phyloP scores from a whole-genome alignment of 805 yeast species.

The Wickerhamiella nectarea region DNA sequence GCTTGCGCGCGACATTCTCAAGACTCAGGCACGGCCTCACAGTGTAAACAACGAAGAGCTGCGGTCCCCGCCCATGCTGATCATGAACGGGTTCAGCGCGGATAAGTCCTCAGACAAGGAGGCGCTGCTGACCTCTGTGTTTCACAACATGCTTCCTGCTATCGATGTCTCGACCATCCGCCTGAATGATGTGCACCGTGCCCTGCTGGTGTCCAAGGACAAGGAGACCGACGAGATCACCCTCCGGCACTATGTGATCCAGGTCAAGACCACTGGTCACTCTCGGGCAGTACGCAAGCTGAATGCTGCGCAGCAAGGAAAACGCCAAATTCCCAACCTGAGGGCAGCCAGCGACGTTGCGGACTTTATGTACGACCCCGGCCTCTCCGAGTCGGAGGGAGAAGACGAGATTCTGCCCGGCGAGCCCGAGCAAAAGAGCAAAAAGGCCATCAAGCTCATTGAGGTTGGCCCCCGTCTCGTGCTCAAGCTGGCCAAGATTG shows the following conservation, averaged over 20 bases:
- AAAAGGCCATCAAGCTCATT: conserved; percentile 79
- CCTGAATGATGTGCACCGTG: conserved; percentile 65
- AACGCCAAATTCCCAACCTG: conserved; percentile 58
- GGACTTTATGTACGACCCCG: conserved; percentile 68
- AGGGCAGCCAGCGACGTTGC: conserved; percentile 58
- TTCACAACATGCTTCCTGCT: conserved; percentile 94
- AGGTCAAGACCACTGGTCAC: conserved; percentile 62
- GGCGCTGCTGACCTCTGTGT: conserved; percentile 70
- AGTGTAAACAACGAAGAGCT: conserved; percentile 47
- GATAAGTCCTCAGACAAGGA: conserved; percentile 58
- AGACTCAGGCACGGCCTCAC: conserved; percentile 62
- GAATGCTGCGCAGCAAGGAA: conserved; percentile 46
- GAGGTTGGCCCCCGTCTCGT: conserved; percentile 88
- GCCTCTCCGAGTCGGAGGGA: conserved; percentile 83
- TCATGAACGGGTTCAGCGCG: conserved; percentile 74
- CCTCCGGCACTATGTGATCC: conserved; percentile 78
- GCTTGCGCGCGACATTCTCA: conserved; percentile 64
- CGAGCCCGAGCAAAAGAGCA: conserved; percentile 26
- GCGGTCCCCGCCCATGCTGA: conserved; percentile 70
- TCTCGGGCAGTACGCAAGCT: conserved; percentile 59
- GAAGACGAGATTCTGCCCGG: conserved; percentile 64
- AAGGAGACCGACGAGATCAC: conserved; percentile 61
- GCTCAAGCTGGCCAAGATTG: conserved; percentile 67
- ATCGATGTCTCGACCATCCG: conserved; percentile 73
- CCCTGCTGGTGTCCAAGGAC: conserved; percentile 66